Conservation (phyloP, 2,329 filamentous ascomycete species). For the Spiromastix sp. region DNA sequence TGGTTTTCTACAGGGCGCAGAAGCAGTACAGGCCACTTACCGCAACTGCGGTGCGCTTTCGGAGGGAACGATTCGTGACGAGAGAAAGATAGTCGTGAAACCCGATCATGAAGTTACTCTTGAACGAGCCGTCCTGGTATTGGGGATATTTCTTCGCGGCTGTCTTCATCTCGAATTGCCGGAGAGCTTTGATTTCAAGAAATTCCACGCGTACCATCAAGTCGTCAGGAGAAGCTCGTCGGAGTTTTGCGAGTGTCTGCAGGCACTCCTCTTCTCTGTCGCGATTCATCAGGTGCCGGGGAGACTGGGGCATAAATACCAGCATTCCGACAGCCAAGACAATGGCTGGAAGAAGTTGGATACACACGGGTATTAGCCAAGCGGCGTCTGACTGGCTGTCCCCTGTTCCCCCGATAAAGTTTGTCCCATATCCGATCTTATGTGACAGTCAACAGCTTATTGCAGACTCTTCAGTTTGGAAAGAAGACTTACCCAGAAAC, state of each 20-base stretch:
- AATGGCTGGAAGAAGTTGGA: constrained; percentile 52
- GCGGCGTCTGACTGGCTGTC: constrained; percentile 44
- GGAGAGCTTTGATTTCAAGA: constrained; percentile 73
- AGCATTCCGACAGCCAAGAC: constrained; percentile 64
- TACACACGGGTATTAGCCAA: constrained; percentile 37
- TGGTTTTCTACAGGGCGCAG: constrained; percentile 24
- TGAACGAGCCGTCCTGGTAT: constrained; percentile 48
- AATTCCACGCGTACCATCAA: constrained; percentile 65
- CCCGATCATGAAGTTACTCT: constrained; percentile 47
- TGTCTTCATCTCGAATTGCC: constrained; percentile 64
- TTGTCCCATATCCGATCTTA: constrained; percentile 33
- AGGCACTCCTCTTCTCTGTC: constrained; percentile 58
- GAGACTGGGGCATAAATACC: constrained; percentile 72
- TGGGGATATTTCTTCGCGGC: constrained; percentile 59
- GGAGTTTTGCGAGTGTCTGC: constrained; percentile 51
- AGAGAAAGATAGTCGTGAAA: constrained; percentile 27
- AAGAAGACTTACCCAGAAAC: constrained; percentile 23
- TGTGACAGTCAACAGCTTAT: constrained; percentile 35
- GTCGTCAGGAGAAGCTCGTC: constrained; percentile 51
- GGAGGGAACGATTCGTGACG: too few species aligned
- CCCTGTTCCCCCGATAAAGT: constrained; percentile 54
- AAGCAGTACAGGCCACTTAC: background rate
- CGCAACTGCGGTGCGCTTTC: too few species aligned
- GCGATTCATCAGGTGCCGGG: constrained; percentile 65
- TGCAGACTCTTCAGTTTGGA: constrained; percentile 17